Evolutionary conservation across 2,329 filamentous ascomycete genomes (phyloP).

Genomic region (Dactylellina cionopaga): DNA sequence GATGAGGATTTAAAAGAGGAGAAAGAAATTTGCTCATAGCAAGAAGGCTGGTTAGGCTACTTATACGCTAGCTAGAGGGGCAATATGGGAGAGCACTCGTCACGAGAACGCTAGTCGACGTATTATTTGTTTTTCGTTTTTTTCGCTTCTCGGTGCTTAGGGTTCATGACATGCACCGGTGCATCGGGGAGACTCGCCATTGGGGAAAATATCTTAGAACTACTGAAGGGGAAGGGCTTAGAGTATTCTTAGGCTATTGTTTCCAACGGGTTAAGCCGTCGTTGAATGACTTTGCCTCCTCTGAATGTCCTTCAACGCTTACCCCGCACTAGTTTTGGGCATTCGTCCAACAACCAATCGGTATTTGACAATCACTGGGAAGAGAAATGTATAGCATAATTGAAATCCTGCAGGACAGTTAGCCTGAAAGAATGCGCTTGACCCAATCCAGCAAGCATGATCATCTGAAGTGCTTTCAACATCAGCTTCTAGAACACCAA

Average conservation of each 20-base stretch:
- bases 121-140: neutral
- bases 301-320: too few species aligned
- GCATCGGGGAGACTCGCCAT: constrained; percentile 31
- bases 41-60: constrained; percentile 12
- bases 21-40: constrained; percentile 17
- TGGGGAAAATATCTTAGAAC: neutral
- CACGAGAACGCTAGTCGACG: too few species aligned
- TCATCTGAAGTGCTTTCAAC: too few species aligned
- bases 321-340: too few species aligned
- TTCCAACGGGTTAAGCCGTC: neutral
- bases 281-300: neutral
- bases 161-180: constrained; percentile 6
- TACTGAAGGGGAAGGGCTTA: neutral
- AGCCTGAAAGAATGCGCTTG: too few species aligned
- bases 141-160: neutral
- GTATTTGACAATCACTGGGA: too few species aligned
- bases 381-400: too few species aligned
- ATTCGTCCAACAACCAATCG: too few species aligned
- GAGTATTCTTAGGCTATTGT: constrained; percentile 16
- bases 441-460: too few species aligned
- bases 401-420: too few species aligned
- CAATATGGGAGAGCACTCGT: neutral
- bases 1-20: constrained; percentile 25
- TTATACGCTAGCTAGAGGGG: constrained; percentile 28
- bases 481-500: too few species aligned